Percentiles rank a stretch among this genome's conserved stretches.
These are phyloP conservation scores for Grosmannia serpens DNA, from an alignment of 2,329 filamentous ascomycete genomes.

Conservation along the genomic window DNA sequence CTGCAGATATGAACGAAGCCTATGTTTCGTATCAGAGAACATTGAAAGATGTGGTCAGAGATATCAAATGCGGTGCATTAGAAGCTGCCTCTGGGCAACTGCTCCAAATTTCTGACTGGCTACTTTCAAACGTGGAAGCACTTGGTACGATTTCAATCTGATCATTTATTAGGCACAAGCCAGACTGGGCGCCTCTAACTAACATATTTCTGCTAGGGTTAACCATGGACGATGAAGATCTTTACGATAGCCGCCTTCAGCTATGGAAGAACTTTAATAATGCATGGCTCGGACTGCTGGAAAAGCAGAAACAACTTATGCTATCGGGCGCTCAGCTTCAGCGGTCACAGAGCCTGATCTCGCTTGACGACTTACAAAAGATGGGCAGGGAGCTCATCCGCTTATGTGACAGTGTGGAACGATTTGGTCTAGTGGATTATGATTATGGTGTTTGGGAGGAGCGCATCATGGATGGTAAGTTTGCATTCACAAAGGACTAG, in stretches of 20 bases:
- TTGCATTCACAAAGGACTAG: no score
- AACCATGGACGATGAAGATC: slow-evolving; percentile 66
- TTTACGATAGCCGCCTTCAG: slow-evolving; percentile 65
- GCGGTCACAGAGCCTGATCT: slow-evolving; percentile 52
- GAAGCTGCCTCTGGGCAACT: slow-evolving; percentile 40
- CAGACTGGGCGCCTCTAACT: neutral
- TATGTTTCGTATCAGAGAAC: slow-evolving; percentile 55
- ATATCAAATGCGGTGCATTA: slow-evolving; percentile 45
- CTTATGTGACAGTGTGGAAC: slow-evolving; percentile 77
- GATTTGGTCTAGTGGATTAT: slow-evolving; percentile 91
- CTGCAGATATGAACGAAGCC: slow-evolving; percentile 40
- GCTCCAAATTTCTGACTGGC: slow-evolving; percentile 41
- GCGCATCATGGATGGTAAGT: slow-evolving; percentile 70
- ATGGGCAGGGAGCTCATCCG: slow-evolving; percentile 75
- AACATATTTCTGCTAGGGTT: slow-evolving; percentile 46
- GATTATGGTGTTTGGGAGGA: slow-evolving; percentile 96
- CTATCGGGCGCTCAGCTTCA: slow-evolving; percentile 45
- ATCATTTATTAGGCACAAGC: neutral
- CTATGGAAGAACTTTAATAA: slow-evolving; percentile 94
- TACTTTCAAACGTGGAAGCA: slow-evolving; percentile 42
- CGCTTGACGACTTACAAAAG: slow-evolving; percentile 56
- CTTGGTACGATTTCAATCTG: slow-evolving; percentile 32
- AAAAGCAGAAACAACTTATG: slow-evolving; percentile 71
- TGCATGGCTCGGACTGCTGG: slow-evolving; percentile 75
- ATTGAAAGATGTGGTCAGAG: slow-evolving; percentile 58